Percentiles rank a stretch among this genome's conserved stretches.
These are phyloP conservation scores for Phytophthora litchii DNA, from an alignment of 352 stramenopile genomes.

Conservation along the genomic window DNA sequence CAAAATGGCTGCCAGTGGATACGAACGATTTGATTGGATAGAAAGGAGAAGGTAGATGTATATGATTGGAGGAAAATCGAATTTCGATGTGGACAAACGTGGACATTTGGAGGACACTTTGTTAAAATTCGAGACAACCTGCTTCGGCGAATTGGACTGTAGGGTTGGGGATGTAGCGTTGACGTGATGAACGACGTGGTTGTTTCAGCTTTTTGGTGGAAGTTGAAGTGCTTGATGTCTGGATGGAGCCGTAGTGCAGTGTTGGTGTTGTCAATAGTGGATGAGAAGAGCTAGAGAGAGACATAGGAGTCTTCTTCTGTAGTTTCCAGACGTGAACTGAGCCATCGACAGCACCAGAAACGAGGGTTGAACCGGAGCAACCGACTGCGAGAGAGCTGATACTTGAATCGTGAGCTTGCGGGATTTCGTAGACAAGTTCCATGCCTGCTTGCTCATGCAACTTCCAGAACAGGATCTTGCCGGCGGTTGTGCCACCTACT, in stretches of 20 bases:
- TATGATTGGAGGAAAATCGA: conserved; percentile 22
- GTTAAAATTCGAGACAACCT: conserved; percentile 41
- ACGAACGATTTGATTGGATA: conserved; percentile 8
- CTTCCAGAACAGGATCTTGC: conserved; percentile 75
- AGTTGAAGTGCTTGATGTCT: conserved; percentile 12
- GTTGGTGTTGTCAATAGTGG: background rate
- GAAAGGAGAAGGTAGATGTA: background rate
- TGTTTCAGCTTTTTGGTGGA: background rate
- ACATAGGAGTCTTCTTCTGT: conserved; percentile 8
- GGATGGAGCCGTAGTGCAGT: conserved; percentile 29
- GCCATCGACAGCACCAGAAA: conserved; percentile 67
- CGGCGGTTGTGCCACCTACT: conserved; percentile 67
- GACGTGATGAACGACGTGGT: background rate
- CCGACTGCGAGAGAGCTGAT: conserved; percentile 70
- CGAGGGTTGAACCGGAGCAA: conserved; percentile 52
- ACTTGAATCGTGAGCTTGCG: conserved; percentile 61
- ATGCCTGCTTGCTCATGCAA: conserved; percentile 45
- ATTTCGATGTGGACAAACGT: background rate
- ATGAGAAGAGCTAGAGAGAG: conserved; percentile 1
- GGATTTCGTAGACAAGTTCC: conserved; percentile 66
- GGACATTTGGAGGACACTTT: conserved; percentile 10
- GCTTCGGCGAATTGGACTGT: conserved; percentile 37
- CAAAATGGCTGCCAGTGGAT: background rate
- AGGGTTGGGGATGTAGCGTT: conserved; percentile 16
- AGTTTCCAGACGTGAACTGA: conserved; percentile 70